Evolutionary conservation across 345 rosid genomes (phyloP).

Genomic region (Citrus cavaleriei): DNA sequence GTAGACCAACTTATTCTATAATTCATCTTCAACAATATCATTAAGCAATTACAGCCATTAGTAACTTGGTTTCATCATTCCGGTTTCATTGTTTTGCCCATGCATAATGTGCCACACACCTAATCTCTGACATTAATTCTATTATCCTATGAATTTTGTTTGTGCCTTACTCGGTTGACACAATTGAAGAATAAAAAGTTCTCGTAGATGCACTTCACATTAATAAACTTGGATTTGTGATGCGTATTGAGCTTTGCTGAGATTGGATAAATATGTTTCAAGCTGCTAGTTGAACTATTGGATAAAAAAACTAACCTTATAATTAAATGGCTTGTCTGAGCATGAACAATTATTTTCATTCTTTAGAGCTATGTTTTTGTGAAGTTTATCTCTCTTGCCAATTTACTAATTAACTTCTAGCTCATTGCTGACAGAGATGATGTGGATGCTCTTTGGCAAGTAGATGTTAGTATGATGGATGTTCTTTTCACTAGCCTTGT

Average conservation of each 20-base stretch:
- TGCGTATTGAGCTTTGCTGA: neutral
- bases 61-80: neutral
- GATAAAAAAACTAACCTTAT: neutral
- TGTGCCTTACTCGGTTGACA: neutral
- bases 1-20: neutral
- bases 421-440: constrained; percentile 54
- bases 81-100: neutral
- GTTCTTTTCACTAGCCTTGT: constrained; percentile 81
- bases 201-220: neutral
- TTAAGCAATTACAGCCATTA: neutral
- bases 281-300: neutral
- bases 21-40: neutral
- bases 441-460: constrained; percentile 69
- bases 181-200: neutral
- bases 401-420: constrained; percentile 11
- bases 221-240: too few relatives aligned
- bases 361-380: neutral
- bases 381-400: constrained; percentile 11
- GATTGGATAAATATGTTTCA: neutral
- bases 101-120: neutral
- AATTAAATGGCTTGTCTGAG: neutral
- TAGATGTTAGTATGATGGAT: constrained; percentile 83
- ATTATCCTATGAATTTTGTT: neutral
- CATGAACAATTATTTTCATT: neutral
- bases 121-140: neutral